A percentile compares a stretch with the other conserved stretches of the same genome.
Evolutionary conservation across 2,329 filamentous ascomycete genomes (phyloP).

Genomic region (Ascochyta pisi): DNA sequence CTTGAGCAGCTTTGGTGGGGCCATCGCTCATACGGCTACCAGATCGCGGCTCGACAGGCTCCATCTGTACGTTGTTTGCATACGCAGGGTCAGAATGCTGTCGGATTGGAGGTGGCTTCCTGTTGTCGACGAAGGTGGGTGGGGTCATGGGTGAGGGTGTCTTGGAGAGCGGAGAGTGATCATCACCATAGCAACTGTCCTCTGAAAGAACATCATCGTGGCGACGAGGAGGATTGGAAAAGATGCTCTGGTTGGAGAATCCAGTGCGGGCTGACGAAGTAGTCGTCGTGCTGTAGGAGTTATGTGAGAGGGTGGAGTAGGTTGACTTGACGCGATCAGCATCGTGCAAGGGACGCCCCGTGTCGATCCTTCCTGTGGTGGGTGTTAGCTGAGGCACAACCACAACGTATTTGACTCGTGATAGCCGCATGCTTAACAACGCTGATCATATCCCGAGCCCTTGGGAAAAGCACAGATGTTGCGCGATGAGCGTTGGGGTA

Average conservation of each 20-base stretch:
- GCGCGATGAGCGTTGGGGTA: slow-evolving; percentile 1
- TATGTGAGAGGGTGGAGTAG: slow-evolving; percentile 27
- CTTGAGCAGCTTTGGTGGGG: slow-evolving; percentile 22
- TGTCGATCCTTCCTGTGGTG: slow-evolving; percentile 20
- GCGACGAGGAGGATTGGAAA: slow-evolving; percentile 24
- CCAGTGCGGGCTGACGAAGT: slow-evolving; percentile 21
- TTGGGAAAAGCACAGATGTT: slow-evolving; percentile 11
- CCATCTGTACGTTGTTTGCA: slow-evolving; percentile 25
- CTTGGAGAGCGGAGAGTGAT: slow-evolving; percentile 7
- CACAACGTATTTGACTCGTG: slow-evolving; percentile 1
- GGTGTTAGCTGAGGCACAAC: slow-evolving; percentile 15
- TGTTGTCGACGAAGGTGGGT: slow-evolving; percentile 13
- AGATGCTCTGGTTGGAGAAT: slow-evolving; percentile 29
- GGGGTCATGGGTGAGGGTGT: slow-evolving; percentile 13
- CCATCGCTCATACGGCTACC: slow-evolving; percentile 30
- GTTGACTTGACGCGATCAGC: slow-evolving; percentile 21
- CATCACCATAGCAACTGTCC: slow-evolving; percentile 15
- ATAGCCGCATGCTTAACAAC: slow-evolving; percentile 1
- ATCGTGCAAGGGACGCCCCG: slow-evolving; percentile 11
- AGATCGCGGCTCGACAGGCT: slow-evolving; percentile 31
- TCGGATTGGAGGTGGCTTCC: slow-evolving; percentile 5
- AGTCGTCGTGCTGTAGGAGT: slow-evolving; percentile 28
- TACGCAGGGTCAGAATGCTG: slow-evolving; percentile 16
- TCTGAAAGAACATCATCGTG: slow-evolving; percentile 29
- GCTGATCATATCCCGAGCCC: slow-evolving; percentile 12